Percentiles rank a stretch among this genome's conserved stretches.
These are phyloP conservation scores for Talaromyces sp. DNA, from an alignment of 2,329 filamentous ascomycete genomes.

Conservation along the genomic window DNA sequence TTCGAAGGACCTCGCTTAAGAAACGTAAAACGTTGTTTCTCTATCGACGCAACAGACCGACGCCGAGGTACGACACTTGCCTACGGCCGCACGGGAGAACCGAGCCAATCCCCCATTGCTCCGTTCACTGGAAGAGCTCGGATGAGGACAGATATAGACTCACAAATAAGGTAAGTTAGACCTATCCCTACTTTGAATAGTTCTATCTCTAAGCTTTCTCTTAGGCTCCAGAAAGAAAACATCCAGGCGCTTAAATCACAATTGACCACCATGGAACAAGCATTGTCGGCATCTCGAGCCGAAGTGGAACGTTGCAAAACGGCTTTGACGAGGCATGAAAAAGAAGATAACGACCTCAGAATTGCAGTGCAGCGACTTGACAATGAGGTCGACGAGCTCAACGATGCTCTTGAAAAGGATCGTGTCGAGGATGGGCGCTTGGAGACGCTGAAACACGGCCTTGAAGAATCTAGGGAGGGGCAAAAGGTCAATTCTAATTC, in stretches of 20 bases:
- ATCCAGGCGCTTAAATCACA: slow-evolving; percentile 54
- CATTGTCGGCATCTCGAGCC: slow-evolving; percentile 46
- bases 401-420: slow-evolving; percentile 58
- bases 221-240: slow-evolving; percentile 42
- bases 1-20: slow-evolving; percentile 55
- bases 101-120: slow-evolving; percentile 50
- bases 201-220: slow-evolving; percentile 4
- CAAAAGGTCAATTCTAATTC: slow-evolving; percentile 39
- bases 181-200: not conserved
- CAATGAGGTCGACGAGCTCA: slow-evolving; percentile 60
- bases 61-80: slow-evolving; percentile 59
- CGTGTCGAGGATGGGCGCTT: slow-evolving; percentile 62
- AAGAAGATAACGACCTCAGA: slow-evolving; percentile 46
- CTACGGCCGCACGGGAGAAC: slow-evolving; percentile 44
- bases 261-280: slow-evolving; percentile 48
- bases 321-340: slow-evolving; percentile 48
- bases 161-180: slow-evolving; percentile 53
- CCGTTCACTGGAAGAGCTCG: slow-evolving; percentile 55
- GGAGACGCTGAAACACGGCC: slow-evolving; percentile 53
- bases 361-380: slow-evolving; percentile 56
- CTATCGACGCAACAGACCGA: slow-evolving; percentile 60
- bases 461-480: slow-evolving; percentile 55
- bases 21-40: slow-evolving; percentile 67
- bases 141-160: slow-evolving; percentile 74
- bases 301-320: slow-evolving; percentile 48